These are phyloP conservation scores for Flaveria ramosissima DNA, from an alignment of 129 eudicot species.

Conservation along the genomic window DNA sequence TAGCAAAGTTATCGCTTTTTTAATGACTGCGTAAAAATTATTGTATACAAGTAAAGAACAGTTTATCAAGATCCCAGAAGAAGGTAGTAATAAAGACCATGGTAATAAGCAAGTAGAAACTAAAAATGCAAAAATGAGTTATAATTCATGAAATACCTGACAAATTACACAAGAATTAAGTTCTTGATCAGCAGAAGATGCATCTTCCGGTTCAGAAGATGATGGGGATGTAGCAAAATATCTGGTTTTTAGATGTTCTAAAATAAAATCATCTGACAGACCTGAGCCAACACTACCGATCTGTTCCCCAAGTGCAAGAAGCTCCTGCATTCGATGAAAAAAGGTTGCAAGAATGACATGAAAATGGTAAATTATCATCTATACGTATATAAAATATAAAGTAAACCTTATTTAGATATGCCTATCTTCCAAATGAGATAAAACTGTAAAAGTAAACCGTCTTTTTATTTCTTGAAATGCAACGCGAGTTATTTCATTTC, in stretches of 20 bases:
- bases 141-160: conserved; percentile 52
- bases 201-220: conserved; percentile 44
- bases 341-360: conserved; percentile 29
- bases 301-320: conserved; percentile 94
- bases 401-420: neutral
- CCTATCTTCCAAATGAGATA: conserved; percentile 4
- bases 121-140: neutral
- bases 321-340: conserved; percentile 55
- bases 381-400: neutral
- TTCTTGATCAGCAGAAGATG: conserved; percentile 49
- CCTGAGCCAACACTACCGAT: conserved; percentile 84
- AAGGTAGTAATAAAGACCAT: neutral
- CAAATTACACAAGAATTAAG: conserved; percentile 74
- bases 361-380: neutral
- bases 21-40: neutral
- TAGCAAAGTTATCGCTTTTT: neutral
- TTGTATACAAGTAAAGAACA: neutral
- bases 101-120: conserved; percentile 8
- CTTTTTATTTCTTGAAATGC: neutral
- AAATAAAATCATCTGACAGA: conserved; percentile 63
- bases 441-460: neutral
- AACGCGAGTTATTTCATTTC: neutral
- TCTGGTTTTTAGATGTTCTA: conserved; percentile 53
- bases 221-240: conserved; percentile 38
- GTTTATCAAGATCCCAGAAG: conserved; percentile 7